Evolutionary conservation across 768 basidiomycete genomes (phyloP).

Genomic region (Leccinum obscurum): DNA sequence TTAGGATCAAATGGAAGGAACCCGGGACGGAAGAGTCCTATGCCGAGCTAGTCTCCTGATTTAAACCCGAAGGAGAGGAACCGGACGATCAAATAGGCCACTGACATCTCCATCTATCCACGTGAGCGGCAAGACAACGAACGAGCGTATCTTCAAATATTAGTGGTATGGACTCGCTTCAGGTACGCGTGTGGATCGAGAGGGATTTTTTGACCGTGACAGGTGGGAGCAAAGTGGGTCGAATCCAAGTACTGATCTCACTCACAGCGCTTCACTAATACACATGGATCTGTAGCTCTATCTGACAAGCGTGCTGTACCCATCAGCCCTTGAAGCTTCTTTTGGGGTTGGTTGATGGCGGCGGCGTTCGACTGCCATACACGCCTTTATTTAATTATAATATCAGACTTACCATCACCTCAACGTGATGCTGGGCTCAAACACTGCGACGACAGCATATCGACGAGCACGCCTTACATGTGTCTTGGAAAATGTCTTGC

Average conservation of each 20-base stretch:
- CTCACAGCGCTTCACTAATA: neutral
- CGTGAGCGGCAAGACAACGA: neutral
- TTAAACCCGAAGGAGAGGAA: neutral
- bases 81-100: neutral
- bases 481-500: neutral
- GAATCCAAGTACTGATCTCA: neutral
- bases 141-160: neutral
- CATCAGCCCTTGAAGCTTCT: slow-evolving; percentile 12
- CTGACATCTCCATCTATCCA: neutral
- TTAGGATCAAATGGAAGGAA: slow-evolving; percentile 1
- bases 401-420: slow-evolving; percentile 5
- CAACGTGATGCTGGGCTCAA: too few relatives aligned
- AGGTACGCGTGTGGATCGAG: slow-evolving; percentile 8
- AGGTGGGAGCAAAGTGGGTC: neutral
- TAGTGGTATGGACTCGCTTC: slow-evolving; percentile 4
- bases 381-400: neutral
- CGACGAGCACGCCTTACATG: neutral
- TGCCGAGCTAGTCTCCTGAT: slow-evolving; percentile 3
- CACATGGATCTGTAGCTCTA: neutral
- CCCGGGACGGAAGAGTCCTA: neutral
- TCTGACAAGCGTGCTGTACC: neutral
- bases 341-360: slow-evolving; percentile 12
- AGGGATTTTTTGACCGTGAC: neutral
- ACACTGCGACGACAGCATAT: neutral
- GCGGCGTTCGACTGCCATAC: slow-evolving; percentile 1